These are phyloP conservation scores for Xylariaceae sp. DNA, from an alignment of 2,329 filamentous ascomycete genomes.

Conservation along the genomic window DNA sequence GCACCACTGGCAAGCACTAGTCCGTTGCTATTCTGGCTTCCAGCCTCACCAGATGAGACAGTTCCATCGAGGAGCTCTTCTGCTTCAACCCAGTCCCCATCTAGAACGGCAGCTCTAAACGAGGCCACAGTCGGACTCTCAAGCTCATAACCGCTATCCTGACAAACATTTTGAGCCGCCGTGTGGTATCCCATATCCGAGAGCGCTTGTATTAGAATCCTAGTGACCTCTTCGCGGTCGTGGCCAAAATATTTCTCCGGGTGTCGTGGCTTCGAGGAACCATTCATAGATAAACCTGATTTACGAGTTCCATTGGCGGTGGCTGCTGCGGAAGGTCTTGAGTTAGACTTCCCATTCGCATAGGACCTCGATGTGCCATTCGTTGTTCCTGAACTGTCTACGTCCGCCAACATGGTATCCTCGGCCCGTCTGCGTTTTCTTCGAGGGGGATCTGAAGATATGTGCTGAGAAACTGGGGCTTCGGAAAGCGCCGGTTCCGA, in stretches of 20 bases:
- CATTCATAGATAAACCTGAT: slow-evolving; percentile 57
- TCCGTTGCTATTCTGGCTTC: slow-evolving; percentile 54
- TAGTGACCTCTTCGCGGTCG: slow-evolving; percentile 88
- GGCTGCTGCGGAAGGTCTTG: slow-evolving; percentile 48
- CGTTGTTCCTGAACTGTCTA: slow-evolving; percentile 53
- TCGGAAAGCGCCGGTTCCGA: slow-evolving; percentile 31
- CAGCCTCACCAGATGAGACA: slow-evolving; percentile 42
- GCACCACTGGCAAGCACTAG: slow-evolving; percentile 77
- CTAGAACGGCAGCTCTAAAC: slow-evolving; percentile 80
- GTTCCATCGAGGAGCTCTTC: slow-evolving; percentile 76
- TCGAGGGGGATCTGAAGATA: slow-evolving; percentile 42
- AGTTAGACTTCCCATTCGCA: slow-evolving; percentile 62
- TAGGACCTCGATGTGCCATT: slow-evolving; percentile 60
- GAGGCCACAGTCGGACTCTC: slow-evolving; percentile 86
- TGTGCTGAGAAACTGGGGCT: slow-evolving; percentile 30
- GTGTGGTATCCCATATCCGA: slow-evolving; percentile 84
- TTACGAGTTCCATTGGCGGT: slow-evolving; percentile 57
- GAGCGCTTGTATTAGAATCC: slow-evolving; percentile 89
- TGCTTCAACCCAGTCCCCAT: slow-evolving; percentile 83
- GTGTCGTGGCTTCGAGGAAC: slow-evolving; percentile 50
- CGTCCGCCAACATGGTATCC: slow-evolving; percentile 68
- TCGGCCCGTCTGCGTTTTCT: slow-evolving; percentile 65
- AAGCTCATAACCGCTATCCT: slow-evolving; percentile 85
- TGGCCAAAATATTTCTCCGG: slow-evolving; percentile 74
- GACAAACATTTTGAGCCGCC: slow-evolving; percentile 75